Conservation (phyloP, 257 asterid species). For the Rhazya stricta region DNA sequence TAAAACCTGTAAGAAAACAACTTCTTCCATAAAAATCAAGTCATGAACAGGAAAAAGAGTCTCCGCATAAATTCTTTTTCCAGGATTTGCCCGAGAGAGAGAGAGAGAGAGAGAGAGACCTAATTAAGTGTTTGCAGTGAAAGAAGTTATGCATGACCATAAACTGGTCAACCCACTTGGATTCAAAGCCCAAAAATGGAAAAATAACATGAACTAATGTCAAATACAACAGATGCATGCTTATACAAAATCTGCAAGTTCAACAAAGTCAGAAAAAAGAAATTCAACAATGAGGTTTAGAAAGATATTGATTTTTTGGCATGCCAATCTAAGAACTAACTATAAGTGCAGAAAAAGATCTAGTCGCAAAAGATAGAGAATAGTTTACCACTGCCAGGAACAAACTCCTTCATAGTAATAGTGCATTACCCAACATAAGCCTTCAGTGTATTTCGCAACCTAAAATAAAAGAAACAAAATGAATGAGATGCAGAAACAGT, state of each 20-base stretch:
- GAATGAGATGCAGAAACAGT: neutral
- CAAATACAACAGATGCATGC: neutral
- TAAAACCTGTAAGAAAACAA: constrained; percentile 64
- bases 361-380: neutral
- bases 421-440: constrained; percentile 98
- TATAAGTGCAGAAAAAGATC: constrained; percentile 9
- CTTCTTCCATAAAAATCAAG: constrained; percentile 17
- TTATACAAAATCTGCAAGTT: neutral
- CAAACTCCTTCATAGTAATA: constrained; percentile 96
- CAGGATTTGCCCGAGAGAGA: too few relatives aligned
- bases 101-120: too few relatives aligned
- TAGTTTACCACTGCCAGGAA: constrained; percentile 87
- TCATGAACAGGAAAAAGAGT: neutral
- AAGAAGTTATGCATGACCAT: neutral
- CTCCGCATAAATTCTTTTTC: neutral
- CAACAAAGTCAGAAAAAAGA: neutral
- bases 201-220: neutral
- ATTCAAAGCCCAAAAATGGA: neutral
- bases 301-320: neutral
- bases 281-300: neutral
- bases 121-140: neutral
- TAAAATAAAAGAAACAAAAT: constrained; percentile 28
- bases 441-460: constrained; percentile 88
- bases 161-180: neutral
- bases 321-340: neutral